A percentile compares a stretch with the other conserved stretches of the same genome.
These are phyloP conservation scores for Vaccinium myrtillus DNA, from an alignment of 148 eudicot species.

Conservation along the genomic window DNA sequence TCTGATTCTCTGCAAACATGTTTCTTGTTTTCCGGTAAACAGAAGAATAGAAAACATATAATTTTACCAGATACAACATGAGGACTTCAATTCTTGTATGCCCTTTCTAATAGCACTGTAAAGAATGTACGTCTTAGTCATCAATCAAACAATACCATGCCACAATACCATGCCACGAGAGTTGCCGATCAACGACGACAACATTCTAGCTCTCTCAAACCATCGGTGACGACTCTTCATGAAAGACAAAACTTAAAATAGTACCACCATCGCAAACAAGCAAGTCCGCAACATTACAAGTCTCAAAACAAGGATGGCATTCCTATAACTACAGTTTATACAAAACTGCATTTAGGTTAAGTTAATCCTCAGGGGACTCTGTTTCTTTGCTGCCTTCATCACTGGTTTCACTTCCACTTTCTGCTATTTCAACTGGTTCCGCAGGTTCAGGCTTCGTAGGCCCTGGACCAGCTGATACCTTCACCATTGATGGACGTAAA, in stretches of 20 bases:
- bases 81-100: background rate
- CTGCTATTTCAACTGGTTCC: slow-evolving; percentile 33
- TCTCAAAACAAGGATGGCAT: slow-evolving; percentile 8
- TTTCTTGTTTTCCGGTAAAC: background rate
- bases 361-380: slow-evolving; percentile 20
- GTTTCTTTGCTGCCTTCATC: slow-evolving; percentile 32
- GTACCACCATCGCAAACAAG: background rate
- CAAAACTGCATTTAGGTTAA: slow-evolving; percentile 18
- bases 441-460: slow-evolving; percentile 46
- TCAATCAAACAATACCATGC: background rate
- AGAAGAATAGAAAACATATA: background rate
- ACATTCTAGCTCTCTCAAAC: background rate
- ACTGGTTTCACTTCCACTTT: slow-evolving; percentile 28
- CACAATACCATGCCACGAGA: background rate
- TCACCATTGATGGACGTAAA: slow-evolving; percentile 86
- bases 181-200: background rate
- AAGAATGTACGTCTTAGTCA: background rate
- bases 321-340: slow-evolving; percentile 5
- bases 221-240: background rate
- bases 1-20: background rate
- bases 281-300: background rate
- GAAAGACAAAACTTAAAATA: background rate
- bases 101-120: background rate
- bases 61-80: background rate
- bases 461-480: slow-evolving; percentile 91